Percentiles rank a stretch among this genome's conserved stretches.
Conservation (phyloP, 208 protist species). For the Leishmania major region DNA sequence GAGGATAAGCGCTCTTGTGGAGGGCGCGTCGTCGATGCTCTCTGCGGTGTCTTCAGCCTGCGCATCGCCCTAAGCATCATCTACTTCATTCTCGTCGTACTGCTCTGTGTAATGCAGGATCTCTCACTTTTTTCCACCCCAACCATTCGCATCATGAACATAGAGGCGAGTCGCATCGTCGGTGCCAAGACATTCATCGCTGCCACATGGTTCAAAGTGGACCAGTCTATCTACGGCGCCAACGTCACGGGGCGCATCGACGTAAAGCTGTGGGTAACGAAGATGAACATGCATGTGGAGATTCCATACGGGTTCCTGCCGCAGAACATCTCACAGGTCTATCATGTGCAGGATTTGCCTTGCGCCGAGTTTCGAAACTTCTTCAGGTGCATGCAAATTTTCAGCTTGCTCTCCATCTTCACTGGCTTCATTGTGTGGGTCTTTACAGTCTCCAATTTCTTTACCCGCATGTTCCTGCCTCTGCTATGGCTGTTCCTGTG, state of each 20-base stretch:
- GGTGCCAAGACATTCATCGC: slow-evolving; percentile 4
- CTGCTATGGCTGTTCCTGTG: slow-evolving; percentile 52
- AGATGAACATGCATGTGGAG: slow-evolving; percentile 31
- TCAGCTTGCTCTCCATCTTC: slow-evolving; percentile 53
- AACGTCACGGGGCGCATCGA: slow-evolving; percentile 29
- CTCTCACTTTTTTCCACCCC: slow-evolving; percentile 40
- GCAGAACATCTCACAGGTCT: slow-evolving; percentile 39
- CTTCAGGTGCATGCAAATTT: slow-evolving; percentile 42
- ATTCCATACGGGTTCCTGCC: slow-evolving; percentile 37
- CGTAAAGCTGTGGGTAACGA: slow-evolving; percentile 34
- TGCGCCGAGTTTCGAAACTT: slow-evolving; percentile 43
- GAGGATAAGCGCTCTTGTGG: neutral
- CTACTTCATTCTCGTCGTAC: slow-evolving; percentile 33
- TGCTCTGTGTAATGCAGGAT: slow-evolving; percentile 32
- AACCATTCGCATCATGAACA: slow-evolving; percentile 28
- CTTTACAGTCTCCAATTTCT: slow-evolving; percentile 46
- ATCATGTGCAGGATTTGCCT: slow-evolving; percentile 53
- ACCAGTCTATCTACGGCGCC: slow-evolving; percentile 39
- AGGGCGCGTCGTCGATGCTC: neutral
- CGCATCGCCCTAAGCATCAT: slow-evolving; percentile 33
- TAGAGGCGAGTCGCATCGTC: slow-evolving; percentile 33
- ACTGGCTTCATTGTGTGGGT: slow-evolving; percentile 34
- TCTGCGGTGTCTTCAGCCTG: slow-evolving; percentile 23
- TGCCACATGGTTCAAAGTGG: slow-evolving; percentile 17
- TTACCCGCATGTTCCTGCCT: slow-evolving; percentile 51